Evolutionary conservation across 75 land plant genomes (phyloP).

Genomic region (Chamaecyparis obtusa): DNA sequence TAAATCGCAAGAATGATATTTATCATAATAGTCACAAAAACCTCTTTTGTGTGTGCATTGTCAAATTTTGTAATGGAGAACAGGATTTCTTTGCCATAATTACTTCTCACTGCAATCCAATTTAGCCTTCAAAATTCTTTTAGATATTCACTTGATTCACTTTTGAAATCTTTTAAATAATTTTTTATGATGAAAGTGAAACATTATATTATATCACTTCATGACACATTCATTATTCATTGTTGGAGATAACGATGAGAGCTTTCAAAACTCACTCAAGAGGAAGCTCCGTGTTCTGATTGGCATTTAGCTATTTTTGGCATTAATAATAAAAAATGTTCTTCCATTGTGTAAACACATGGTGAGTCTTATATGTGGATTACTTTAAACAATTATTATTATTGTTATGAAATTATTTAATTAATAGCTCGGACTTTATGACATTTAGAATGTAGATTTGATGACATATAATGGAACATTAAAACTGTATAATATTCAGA

Average conservation of each 20-base stretch:
- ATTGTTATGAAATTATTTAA: not conserved
- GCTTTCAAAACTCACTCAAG: not conserved
- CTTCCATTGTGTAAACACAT: not conserved
- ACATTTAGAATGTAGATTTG: not conserved
- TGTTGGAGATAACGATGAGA: not conserved
- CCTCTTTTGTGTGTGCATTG: no score
- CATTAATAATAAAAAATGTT: not conserved
- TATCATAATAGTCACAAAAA: no score
- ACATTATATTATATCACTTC: not conserved
- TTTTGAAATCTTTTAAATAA: not conserved
- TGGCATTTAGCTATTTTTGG: not conserved
- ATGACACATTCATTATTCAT: not conserved
- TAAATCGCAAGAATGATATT: no score
- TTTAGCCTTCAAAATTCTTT: not conserved
- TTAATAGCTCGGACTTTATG: not conserved
- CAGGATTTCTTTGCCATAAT: not conserved
- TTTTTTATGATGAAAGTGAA: not conserved
- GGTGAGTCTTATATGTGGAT: not conserved
- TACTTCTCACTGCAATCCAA: not conserved
- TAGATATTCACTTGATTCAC: not conserved
- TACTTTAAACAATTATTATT: not conserved
- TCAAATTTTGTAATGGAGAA: not conserved
- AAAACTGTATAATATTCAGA: not conserved
- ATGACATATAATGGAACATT: not conserved
- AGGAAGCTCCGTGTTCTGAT: not conserved